Evolutionary conservation across 176 grass and related monocot species (phyloP), one percentile per base, ranked within the genome.

Genomic region (Lolium perenne): DNA sequence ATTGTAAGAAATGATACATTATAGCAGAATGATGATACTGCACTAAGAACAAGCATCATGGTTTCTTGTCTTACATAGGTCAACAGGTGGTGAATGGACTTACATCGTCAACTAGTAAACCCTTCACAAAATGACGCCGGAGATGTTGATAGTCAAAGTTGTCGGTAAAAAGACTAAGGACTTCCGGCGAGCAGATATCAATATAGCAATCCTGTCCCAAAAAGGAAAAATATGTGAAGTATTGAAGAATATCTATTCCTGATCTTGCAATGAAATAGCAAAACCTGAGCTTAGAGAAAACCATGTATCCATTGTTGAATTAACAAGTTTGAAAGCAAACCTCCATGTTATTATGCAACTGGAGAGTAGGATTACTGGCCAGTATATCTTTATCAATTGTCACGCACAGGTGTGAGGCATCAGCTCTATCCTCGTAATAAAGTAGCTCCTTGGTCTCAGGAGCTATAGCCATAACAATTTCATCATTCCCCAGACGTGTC

Each of bases 61-160:
- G 25, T 76, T 29, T 41, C 12, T 63, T 54, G 71, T 64, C 43
- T 56, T 80, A 43, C 11, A 47, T 72, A 77, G 53, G 51, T 55
- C 53, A 63, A 84, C 64, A 13, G 23, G 20, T 60, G 25, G 66
- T 59, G 79, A 80, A 73, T 15, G 3, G 2, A 61, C 86, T 92
- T 90, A 96, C 97, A 90, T 99, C 97, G 15, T 99, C 97, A 85
- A 96, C 86, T 70, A 96, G 80, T 82, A 99, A 90, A 85, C 97
- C 97, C 88, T 99, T 99, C 46, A 99, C 85, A 10, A 99, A 99
- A 92, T 99, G 97, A 69, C 94, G 94, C n/a, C 97, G 94, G 79
- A 99, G 94, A 88, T 99, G 90, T 57, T 96, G 97, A 82, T 99
- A 96, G 65, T 99, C 97, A 80, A 99, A 99, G 77, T 99, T 99